Percentiles rank a stretch among this genome's conserved stretches.
These are phyloP conservation scores for Wickerhamomyces silvicola DNA, from an alignment of 805 yeast species.

Conservation along the genomic window DNA sequence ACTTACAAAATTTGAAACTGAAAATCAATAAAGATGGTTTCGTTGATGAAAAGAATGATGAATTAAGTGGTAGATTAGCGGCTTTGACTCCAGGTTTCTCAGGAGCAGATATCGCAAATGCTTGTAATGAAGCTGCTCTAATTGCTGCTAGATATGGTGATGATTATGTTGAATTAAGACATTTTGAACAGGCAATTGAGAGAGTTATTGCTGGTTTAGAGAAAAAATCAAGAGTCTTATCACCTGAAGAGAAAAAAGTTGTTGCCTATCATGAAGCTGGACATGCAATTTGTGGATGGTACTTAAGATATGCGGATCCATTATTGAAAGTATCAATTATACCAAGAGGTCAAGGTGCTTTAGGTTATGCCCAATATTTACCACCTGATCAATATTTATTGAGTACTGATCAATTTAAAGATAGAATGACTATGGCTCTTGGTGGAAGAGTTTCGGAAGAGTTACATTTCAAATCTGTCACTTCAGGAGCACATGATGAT, in stretches of 20 bases:
- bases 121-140: slow-evolving; percentile 90
- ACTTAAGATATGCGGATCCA: slow-evolving; percentile 80
- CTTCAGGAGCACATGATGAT: slow-evolving; percentile 90
- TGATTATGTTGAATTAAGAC: slow-evolving; percentile 51
- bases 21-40: slow-evolving; percentile 33
- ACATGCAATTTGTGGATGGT: slow-evolving; percentile 96
- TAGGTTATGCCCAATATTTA: slow-evolving; percentile 93
- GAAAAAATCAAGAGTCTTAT: slow-evolving; percentile 70
- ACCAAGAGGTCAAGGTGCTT: slow-evolving; percentile 91
- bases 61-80: slow-evolving; percentile 75
- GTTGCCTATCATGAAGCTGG: slow-evolving; percentile 98
- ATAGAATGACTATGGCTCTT: slow-evolving; percentile 88
- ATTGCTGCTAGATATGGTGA: slow-evolving; percentile 82
- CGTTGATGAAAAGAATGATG: slow-evolving; percentile 41
- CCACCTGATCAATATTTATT: slow-evolving; percentile 85
- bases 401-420: slow-evolving; percentile 66
- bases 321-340: slow-evolving; percentile 87
- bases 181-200: slow-evolving; percentile 90
- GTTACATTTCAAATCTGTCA: slow-evolving; percentile 77
- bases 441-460: slow-evolving; percentile 95
- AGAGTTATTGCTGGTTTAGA: slow-evolving; percentile 94
- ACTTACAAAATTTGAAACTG: slow-evolving; percentile 54
- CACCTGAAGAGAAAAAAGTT: slow-evolving; percentile 72
- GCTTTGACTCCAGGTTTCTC: slow-evolving; percentile 93
- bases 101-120: slow-evolving; percentile 95